phyloP scores from a whole-genome alignment of 768 basidiomycete species.

The Kwoniella heveanensis region DNA sequence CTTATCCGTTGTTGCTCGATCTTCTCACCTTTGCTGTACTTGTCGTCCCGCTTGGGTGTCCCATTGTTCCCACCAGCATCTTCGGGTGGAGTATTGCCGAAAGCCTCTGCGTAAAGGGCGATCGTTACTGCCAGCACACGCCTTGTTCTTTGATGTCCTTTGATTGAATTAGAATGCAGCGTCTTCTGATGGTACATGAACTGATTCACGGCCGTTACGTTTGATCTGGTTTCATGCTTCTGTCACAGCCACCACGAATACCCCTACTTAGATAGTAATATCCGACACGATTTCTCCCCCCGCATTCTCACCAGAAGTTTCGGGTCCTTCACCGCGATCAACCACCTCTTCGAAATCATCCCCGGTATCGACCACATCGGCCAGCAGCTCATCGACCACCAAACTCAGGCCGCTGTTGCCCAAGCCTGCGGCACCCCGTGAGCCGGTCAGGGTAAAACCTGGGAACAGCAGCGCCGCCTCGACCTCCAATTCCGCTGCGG shows the following conservation, averaged over 20 bases:
- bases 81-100: too few species aligned
- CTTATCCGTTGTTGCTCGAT: too few species aligned
- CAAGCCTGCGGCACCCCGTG: slow-evolving; percentile 36
- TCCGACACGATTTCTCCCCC: slow-evolving; percentile 33
- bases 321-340: slow-evolving; percentile 47
- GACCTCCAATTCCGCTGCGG: not conserved
- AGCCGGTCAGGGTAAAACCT: slow-evolving; percentile 12
- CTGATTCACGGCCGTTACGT: too few species aligned
- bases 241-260: not conserved
- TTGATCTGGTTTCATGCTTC: too few species aligned
- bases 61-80: too few species aligned
- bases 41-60: too few species aligned
- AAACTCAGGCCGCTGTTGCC: slow-evolving; percentile 47
- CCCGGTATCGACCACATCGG: slow-evolving; percentile 36
- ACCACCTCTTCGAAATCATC: slow-evolving; percentile 50
- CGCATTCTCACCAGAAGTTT: slow-evolving; percentile 41
- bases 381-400: slow-evolving; percentile 21
- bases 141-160: too few species aligned
- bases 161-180: too few species aligned
- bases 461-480: not conserved
- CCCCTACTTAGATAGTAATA: not conserved
- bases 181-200: too few species aligned
- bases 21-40: too few species aligned
- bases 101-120: too few species aligned
- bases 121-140: too few species aligned